phyloP scores from a whole-genome alignment of 257 asterid species.

The Asclepias syriaca region DNA sequence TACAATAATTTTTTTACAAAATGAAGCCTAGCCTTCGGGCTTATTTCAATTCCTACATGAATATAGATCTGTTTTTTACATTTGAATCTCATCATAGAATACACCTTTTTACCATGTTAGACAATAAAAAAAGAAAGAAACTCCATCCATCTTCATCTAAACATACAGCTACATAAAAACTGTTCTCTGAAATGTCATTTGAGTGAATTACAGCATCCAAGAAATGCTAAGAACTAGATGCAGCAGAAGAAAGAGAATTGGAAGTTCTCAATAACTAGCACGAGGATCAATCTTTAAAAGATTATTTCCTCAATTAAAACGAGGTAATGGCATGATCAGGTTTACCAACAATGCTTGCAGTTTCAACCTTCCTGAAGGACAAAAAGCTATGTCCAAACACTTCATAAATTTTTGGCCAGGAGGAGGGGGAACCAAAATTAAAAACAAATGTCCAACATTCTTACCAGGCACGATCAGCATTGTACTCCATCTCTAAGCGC shows the following conservation, averaged over 20 bases:
- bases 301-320: neutral
- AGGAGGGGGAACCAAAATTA: neutral
- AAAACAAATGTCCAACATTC: neutral
- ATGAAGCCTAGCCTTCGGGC: neutral
- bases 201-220: neutral
- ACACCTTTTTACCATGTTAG: neutral
- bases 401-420: neutral
- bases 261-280: neutral
- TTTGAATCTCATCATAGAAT: neutral
- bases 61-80: neutral
- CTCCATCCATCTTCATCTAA: neutral
- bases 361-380: neutral
- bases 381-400: neutral
- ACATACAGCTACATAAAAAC: neutral
- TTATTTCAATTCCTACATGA: neutral
- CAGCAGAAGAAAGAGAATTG: neutral
- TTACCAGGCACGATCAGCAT: constrained; percentile 92
- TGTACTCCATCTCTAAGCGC: constrained; percentile 87
- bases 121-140: neutral
- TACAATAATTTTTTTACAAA: neutral
- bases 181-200: neutral
- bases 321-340: neutral
- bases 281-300: neutral
- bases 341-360: neutral
- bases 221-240: neutral